Conservation (phyloP, 257 asterid genomes). For the Striga asiatica region DNA sequence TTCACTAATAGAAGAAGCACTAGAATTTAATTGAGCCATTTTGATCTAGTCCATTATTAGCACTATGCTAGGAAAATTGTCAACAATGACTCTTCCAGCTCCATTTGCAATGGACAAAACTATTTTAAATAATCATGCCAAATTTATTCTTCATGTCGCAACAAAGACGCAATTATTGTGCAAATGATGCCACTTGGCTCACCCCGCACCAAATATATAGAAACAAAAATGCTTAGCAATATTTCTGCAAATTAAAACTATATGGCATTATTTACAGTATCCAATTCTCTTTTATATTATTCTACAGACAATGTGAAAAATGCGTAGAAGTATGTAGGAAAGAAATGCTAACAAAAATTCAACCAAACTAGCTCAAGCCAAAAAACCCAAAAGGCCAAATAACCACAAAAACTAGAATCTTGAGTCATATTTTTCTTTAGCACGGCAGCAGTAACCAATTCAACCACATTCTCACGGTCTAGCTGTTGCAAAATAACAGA, state of each 20-base stretch:
- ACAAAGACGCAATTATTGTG: conserved; percentile 5
- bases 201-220: not conserved
- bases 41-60: no score
- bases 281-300: not conserved
- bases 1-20: no score
- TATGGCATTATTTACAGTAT: not conserved
- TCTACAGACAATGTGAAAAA: not conserved
- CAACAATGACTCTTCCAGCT: no score
- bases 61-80: no score
- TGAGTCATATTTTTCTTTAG: not conserved
- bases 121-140: no score
- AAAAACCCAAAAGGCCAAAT: not conserved
- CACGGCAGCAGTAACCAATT: not conserved
- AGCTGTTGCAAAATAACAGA: not conserved
- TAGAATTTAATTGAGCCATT: no score
- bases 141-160: not conserved
- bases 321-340: not conserved
- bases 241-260: not conserved
- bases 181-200: conserved; percentile 1
- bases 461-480: conserved; percentile 4
- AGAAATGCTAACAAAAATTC: not conserved
- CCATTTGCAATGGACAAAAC: no score
- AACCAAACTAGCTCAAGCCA: not conserved
- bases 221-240: not conserved
- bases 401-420: not conserved